These are phyloP conservation scores for Crithidia bombi DNA, from an alignment of 208 protist genomes.

Conservation along the genomic window DNA sequence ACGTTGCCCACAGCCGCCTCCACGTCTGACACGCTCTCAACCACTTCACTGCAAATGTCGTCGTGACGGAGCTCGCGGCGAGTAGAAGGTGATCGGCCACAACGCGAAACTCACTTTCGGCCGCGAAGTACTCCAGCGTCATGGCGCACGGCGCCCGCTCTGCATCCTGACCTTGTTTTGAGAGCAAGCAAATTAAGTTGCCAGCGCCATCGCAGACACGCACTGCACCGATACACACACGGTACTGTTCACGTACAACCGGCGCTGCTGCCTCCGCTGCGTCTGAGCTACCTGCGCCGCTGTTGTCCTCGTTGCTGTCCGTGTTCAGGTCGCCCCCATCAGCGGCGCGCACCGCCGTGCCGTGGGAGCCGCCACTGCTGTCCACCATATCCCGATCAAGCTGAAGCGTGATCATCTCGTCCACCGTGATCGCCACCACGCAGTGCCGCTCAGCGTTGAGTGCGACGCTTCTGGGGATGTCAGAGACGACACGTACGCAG, in stretches of 20 bases:
- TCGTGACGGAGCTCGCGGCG: neutral
- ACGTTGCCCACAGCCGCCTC: neutral
- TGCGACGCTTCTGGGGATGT: neutral
- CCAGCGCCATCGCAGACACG: slow-evolving; percentile 13
- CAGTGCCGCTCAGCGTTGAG: neutral
- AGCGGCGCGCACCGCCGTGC: neutral
- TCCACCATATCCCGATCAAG: neutral
- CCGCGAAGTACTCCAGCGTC: slow-evolving; percentile 10
- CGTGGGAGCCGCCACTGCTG: neutral
- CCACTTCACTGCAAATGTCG: slow-evolving; percentile 14
- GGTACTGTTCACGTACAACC: neutral
- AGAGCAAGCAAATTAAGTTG: slow-evolving; percentile 12
- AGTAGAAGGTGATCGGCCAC: neutral
- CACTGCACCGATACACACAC: slow-evolving; percentile 9
- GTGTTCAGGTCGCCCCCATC: neutral
- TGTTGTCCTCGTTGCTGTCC: neutral
- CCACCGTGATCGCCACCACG: slow-evolving; percentile 5
- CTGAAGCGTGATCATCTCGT: slow-evolving; percentile 7
- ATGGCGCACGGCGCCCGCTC: neutral
- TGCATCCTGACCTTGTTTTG: neutral
- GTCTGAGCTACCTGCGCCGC: neutral
- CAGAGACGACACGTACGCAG: neutral
- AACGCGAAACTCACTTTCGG: neutral
- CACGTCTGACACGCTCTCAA: neutral
- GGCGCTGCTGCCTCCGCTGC: neutral